These are phyloP conservation scores for Ramichloridium luteum DNA, from an alignment of 2,329 filamentous ascomycete genomes.

Conservation along the genomic window DNA sequence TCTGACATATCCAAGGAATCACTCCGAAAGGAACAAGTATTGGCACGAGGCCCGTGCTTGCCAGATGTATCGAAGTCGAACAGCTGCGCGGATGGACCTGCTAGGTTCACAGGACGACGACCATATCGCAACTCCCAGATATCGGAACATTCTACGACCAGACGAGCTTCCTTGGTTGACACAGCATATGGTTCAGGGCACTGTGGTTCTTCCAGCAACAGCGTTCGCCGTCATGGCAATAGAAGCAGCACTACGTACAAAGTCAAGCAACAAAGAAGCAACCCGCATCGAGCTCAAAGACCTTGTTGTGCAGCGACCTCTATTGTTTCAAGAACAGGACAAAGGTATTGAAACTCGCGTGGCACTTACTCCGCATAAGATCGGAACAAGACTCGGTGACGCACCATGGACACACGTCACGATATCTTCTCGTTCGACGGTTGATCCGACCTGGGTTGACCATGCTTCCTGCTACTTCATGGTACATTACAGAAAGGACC, in stretches of 20 bases:
- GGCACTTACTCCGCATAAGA: background rate
- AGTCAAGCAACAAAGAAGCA: too few relatives aligned
- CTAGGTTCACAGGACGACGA: too few relatives aligned
- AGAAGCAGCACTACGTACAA: slow-evolving; percentile 10
- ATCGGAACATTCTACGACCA: slow-evolving; percentile 14
- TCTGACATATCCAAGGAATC: too few relatives aligned
- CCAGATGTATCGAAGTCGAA: too few relatives aligned
- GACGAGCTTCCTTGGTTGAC: slow-evolving; percentile 16
- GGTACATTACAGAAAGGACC: too few relatives aligned
- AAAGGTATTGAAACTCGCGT: background rate
- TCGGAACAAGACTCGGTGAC: background rate
- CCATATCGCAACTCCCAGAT: too few relatives aligned
- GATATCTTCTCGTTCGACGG: slow-evolving; percentile 1
- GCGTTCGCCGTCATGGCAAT: slow-evolving; percentile 11
- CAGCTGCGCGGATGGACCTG: slow-evolving; percentile 8
- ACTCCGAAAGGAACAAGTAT: too few relatives aligned
- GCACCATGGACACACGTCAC: background rate
- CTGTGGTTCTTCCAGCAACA: slow-evolving; percentile 10
- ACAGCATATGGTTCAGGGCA: slow-evolving; percentile 11
- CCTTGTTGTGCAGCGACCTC: too few relatives aligned
- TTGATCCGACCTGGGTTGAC: too few relatives aligned
- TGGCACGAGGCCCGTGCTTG: too few relatives aligned
- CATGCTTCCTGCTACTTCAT: slow-evolving; percentile 2
- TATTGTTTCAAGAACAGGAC: slow-evolving; percentile 6
- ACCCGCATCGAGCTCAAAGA: too few relatives aligned